Percentiles rank a stretch among this genome's conserved stretches.
phyloP scores from a whole-genome alignment of 1,284 basidiomycete species.

The Pholiota adiposa region DNA sequence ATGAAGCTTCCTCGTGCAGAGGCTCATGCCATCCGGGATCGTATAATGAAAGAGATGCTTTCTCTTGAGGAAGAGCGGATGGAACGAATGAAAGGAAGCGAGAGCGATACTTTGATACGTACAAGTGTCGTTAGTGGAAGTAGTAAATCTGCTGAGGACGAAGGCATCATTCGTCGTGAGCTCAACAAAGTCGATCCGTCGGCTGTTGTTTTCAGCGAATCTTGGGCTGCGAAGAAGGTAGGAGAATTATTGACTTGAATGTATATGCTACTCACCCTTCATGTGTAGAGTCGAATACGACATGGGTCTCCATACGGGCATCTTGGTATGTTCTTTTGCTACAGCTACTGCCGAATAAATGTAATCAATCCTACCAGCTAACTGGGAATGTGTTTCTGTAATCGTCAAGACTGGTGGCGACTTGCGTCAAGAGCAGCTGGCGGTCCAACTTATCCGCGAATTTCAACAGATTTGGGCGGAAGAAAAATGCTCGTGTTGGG shows the following conservation, averaged over 20 bases:
- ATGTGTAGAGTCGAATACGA: slow-evolving; percentile 79
- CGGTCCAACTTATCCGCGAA: slow-evolving; percentile 92
- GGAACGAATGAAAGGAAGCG: slow-evolving; percentile 85
- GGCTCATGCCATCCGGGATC: slow-evolving; percentile 88
- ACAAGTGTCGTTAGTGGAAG: slow-evolving; percentile 52
- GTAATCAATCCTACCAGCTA: slow-evolving; percentile 42
- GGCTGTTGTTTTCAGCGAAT: slow-evolving; percentile 93
- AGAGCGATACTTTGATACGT: slow-evolving; percentile 59
- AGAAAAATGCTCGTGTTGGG: slow-evolving; percentile 89
- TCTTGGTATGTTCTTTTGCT: slow-evolving; percentile 56
- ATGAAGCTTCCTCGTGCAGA: slow-evolving; percentile 71
- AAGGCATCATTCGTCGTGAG: slow-evolving; percentile 90
- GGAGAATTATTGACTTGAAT: neutral
- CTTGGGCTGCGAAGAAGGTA: slow-evolving; percentile 94
- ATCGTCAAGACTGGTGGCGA: slow-evolving; percentile 99
- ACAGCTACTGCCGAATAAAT: neutral
- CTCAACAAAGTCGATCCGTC: slow-evolving; percentile 98
- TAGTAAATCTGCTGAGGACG: slow-evolving; percentile 82
- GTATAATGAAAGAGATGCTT: slow-evolving; percentile 99
- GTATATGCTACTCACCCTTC: slow-evolving; percentile 16
- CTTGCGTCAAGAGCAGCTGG: slow-evolving; percentile 96
- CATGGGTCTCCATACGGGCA: slow-evolving; percentile 95
- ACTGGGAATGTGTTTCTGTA: slow-evolving; percentile 90
- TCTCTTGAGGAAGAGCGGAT: slow-evolving; percentile 96
- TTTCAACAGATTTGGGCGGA: slow-evolving; percentile 96